Evolutionary conservation across 1,284 basidiomycete species (phyloP).

Genomic region (Porogramme epimiltina): DNA sequence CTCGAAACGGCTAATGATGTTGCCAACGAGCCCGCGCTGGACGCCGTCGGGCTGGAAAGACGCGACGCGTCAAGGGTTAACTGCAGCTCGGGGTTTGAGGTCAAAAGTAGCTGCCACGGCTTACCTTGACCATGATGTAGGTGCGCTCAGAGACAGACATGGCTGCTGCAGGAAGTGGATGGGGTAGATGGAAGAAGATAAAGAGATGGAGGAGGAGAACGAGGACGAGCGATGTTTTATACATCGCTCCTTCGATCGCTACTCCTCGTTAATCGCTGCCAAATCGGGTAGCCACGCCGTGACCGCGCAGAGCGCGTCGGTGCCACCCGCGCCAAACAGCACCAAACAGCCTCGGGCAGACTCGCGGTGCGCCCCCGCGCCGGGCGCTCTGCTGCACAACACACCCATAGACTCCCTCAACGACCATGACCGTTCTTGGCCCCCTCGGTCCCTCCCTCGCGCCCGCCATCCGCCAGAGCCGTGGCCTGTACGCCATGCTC

Average conservation of each 20-base stretch:
- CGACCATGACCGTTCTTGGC: slow-evolving; percentile 45
- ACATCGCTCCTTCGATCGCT: slow-evolving; percentile 25
- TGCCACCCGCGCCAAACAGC: slow-evolving; percentile 33
- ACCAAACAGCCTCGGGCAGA: slow-evolving; percentile 34
- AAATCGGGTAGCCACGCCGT: slow-evolving; percentile 25
- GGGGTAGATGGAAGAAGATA: slow-evolving; percentile 32
- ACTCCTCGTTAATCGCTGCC: slow-evolving; percentile 32
- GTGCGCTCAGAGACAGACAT: slow-evolving; percentile 77
- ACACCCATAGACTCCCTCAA: slow-evolving; percentile 13
- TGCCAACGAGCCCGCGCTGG: slow-evolving; percentile 92
- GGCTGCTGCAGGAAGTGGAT: slow-evolving; percentile 29
- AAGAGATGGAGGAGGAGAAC: slow-evolving; percentile 33
- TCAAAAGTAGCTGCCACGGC: not conserved
- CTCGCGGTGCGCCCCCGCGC: slow-evolving; percentile 18
- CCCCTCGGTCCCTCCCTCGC: slow-evolving; percentile 82
- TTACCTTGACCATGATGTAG: slow-evolving; percentile 90
- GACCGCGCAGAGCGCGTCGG: slow-evolving; percentile 16
- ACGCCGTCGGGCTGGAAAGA: slow-evolving; percentile 88
- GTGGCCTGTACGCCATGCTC: slow-evolving; percentile 65
- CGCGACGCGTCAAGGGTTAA: not conserved
- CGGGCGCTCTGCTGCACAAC: slow-evolving; percentile 5
- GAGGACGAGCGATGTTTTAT: slow-evolving; percentile 37
- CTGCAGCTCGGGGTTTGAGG: not conserved
- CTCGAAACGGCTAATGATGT: slow-evolving; percentile 94
- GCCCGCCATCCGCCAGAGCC: slow-evolving; percentile 72